Evolutionary conservation across 495 filamentous ascomycete genomes (phyloP).

Genomic region (Podospora didyma): DNA sequence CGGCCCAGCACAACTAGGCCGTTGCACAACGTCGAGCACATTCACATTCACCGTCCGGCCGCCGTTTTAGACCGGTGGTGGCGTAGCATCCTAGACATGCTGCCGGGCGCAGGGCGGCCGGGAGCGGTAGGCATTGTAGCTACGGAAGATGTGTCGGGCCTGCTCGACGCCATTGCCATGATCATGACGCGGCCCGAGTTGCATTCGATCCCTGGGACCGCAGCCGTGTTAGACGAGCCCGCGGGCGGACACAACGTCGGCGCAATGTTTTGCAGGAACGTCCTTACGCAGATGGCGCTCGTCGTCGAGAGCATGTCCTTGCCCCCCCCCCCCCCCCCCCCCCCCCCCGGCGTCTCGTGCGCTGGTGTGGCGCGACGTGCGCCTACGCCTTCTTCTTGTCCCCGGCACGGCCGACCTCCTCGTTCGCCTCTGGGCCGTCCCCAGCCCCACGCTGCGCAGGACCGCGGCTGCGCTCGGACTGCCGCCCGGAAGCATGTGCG

Average conservation of each 20-base stretch:
- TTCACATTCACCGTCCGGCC: constrained; percentile 80
- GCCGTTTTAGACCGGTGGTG: constrained; percentile 93
- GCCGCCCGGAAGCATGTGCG: constrained; percentile 40
- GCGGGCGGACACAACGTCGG: constrained; percentile 93
- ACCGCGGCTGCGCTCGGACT: constrained; percentile 62
- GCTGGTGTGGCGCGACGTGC: constrained; percentile 88
- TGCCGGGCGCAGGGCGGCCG: constrained; percentile 57
- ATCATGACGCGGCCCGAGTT: constrained; percentile 93
- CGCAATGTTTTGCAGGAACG: constrained; percentile 81
- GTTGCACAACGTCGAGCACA: constrained; percentile 58
- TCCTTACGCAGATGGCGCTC: constrained; percentile 81
- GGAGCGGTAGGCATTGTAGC: constrained; percentile 42
- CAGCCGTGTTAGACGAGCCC: constrained; percentile 70
- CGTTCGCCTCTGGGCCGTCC: constrained; percentile 75
- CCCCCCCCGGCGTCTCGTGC: constrained; percentile 87
- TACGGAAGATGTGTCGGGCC: constrained; percentile 57
- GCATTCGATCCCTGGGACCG: constrained; percentile 55
- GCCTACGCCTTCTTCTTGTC: constrained; percentile 97
- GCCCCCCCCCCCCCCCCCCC: constrained; percentile 77
- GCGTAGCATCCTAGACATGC: constrained; percentile 81
- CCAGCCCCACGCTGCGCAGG: constrained; percentile 61
- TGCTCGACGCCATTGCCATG: constrained; percentile 79
- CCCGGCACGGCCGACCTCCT: constrained; percentile 84
- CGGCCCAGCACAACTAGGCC: constrained; percentile 58
- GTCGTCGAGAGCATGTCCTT: constrained; percentile 91